Evolutionary conservation across 805 yeast genomes (phyloP).

Genomic region (Middelhovenomyces tepae): DNA sequence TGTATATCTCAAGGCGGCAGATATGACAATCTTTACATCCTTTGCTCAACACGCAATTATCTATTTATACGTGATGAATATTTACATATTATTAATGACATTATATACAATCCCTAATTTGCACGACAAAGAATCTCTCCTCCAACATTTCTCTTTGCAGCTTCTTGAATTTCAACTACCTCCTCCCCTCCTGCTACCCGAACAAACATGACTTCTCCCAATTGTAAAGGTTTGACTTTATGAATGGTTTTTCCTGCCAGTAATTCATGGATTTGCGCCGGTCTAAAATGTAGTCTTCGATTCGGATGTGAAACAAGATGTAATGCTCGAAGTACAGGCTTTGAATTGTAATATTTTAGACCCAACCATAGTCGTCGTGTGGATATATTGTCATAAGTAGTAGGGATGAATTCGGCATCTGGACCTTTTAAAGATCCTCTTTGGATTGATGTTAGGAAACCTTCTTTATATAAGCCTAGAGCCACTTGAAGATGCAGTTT

Average conservation of each 20-base stretch:
- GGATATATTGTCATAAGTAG: slow-evolving; percentile 78
- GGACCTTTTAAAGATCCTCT: slow-evolving; percentile 83
- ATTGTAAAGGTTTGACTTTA: slow-evolving; percentile 69
- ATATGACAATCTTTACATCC: too few relatives aligned
- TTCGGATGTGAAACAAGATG: slow-evolving; percentile 78
- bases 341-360: slow-evolving; percentile 73
- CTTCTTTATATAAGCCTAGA: slow-evolving; percentile 79
- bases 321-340: slow-evolving; percentile 66
- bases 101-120: slow-evolving; percentile 8
- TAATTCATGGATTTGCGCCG: slow-evolving; percentile 58
- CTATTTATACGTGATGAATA: neutral
- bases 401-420: slow-evolving; percentile 48
- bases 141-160: slow-evolving; percentile 57
- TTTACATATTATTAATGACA: neutral
- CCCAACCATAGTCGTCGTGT: slow-evolving; percentile 88
- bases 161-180: slow-evolving; percentile 76
- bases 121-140: slow-evolving; percentile 79
- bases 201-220: slow-evolving; percentile 81
- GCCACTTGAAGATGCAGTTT: slow-evolving; percentile 77
- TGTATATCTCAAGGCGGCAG: too few relatives aligned
- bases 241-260: slow-evolving; percentile 71
- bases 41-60: too few relatives aligned
- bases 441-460: slow-evolving; percentile 75
- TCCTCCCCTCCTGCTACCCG: slow-evolving; percentile 37
- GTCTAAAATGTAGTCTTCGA: slow-evolving; percentile 55